Conservation (phyloP, 352 stramenopile genomes). For the Phytophthora fragariae region DNA sequence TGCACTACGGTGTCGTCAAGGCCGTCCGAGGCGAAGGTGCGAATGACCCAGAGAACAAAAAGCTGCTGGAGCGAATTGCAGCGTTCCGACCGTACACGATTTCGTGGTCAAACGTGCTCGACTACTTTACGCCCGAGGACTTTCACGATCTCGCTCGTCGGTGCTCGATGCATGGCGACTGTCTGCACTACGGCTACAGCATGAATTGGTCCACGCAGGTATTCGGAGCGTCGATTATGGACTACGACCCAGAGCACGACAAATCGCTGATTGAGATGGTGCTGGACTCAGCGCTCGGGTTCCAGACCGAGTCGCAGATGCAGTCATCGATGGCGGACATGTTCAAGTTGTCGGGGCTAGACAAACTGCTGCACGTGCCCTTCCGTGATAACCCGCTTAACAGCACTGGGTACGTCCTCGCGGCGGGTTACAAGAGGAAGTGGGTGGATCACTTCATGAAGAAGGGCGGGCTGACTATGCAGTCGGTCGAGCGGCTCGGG, state of each 20-base stretch:
- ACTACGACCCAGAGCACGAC: neutral
- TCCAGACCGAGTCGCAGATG: neutral
- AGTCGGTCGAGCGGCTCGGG: constrained; percentile 7
- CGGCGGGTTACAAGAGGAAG: constrained; percentile 7
- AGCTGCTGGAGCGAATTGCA: constrained; percentile 30
- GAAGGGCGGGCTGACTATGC: constrained; percentile 6
- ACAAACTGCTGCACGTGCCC: constrained; percentile 32
- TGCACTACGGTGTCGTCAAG: constrained; percentile 37
- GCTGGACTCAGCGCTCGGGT: constrained; percentile 23
- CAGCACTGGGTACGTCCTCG: constrained; percentile 25
- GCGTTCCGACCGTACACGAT: constrained; percentile 32
- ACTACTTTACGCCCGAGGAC: constrained; percentile 34
- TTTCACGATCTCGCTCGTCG: constrained; percentile 41
- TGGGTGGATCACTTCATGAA: constrained; percentile 36
- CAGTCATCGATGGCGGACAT: neutral
- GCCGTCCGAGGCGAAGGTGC: constrained; percentile 17
- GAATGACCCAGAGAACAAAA: constrained; percentile 8
- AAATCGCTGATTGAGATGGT: neutral
- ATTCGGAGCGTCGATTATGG: constrained; percentile 1
- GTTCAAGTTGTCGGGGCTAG: constrained; percentile 12
- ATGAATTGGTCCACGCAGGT: constrained; percentile 44
- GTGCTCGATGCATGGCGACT: constrained; percentile 29
- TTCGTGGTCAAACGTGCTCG: constrained; percentile 39
- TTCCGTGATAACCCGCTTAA: constrained; percentile 27
- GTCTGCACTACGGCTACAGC: constrained; percentile 25